Evolutionary conservation across 1,284 basidiomycete species (phyloP), one percentile per base, ranked within the genome.

Genomic region (Puccinia brachypodii): DNA sequence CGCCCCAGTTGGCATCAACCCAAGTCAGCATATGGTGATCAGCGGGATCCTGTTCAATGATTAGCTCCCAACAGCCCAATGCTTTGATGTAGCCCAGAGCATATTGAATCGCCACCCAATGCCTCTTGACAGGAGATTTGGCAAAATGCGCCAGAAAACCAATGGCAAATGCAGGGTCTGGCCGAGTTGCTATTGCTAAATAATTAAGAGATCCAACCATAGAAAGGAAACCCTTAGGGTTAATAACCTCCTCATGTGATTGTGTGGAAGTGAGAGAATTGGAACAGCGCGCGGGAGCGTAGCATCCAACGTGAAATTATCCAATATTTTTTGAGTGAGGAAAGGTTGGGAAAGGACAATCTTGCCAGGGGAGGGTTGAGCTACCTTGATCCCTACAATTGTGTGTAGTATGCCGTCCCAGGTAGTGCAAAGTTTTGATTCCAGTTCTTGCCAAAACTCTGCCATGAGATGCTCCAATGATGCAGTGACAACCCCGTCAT

Each of bases 41-140:
- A 13, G 66, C 19, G 19, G 33, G 16, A 33, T 16, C 16, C 16
- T 36, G 13, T 11, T 50, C 47, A 11, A 22, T 50, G 4, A 4
- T 36, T n/a, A 4, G 38, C 19, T 28, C 28, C 42, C 8, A 31
- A 25, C 38, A 71, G 1, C 40, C 42, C 7, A 33, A 7, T 1
- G 42, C 40, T 25, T 71, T 71, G 40, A 74, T 28, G 25, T 74
- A 74, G 14, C 72, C 72, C 13, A 74, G 72, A 2, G 38, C n/a
- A 1, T 74, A 50, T 4, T 58, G 16, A 3, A 74, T 22, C 4
- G 72, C 50, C 8, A 8, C 3, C 72, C 72, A 74, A 16, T 74
- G 72, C 2, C 53, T 14, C 3, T 8, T 25, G 6, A 8, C 11
- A 19, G 72, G 72, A 0, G 50, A 56, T 38, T 58, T 58, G 33